Percentiles rank a stretch among this genome's conserved stretches.
phyloP scores from a whole-genome alignment of 208 protist species.

The Trypanosoma cruzi region DNA sequence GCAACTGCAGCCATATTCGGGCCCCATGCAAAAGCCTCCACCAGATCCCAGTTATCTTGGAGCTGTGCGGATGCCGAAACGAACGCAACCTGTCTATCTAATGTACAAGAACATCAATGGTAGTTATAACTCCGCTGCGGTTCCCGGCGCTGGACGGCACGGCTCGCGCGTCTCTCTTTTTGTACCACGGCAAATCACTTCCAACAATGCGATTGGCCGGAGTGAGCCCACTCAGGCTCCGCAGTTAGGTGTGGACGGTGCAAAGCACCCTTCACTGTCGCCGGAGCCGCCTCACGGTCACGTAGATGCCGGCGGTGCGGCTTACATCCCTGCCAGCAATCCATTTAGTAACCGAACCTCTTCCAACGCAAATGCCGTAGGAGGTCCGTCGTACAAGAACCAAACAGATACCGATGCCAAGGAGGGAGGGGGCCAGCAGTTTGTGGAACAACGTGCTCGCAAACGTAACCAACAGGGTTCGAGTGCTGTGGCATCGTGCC shows the following conservation, averaged over 20 bases:
- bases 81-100: slow-evolving; percentile 11
- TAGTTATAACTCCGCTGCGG: slow-evolving; percentile 14
- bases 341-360: not conserved
- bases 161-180: not conserved
- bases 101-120: slow-evolving; percentile 40
- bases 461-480: slow-evolving; percentile 31
- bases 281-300: not conserved
- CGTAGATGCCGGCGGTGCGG: not conserved
- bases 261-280: not conserved
- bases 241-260: not conserved
- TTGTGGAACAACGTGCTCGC: slow-evolving; percentile 13
- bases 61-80: not conserved
- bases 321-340: slow-evolving; percentile 8
- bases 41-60: not conserved
- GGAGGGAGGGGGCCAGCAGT: not conserved
- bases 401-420: not conserved
- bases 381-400: not conserved
- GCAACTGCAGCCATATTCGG: not conserved
- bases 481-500: slow-evolving; percentile 19
- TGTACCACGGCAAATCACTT: not conserved
- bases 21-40: not conserved
- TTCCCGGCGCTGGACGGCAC: not conserved
- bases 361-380: slow-evolving; percentile 8
- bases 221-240: not conserved
- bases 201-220: not conserved